Evolutionary conservation across 805 yeast genomes (phyloP).

Genomic region (Teunomyces pallodes): DNA sequence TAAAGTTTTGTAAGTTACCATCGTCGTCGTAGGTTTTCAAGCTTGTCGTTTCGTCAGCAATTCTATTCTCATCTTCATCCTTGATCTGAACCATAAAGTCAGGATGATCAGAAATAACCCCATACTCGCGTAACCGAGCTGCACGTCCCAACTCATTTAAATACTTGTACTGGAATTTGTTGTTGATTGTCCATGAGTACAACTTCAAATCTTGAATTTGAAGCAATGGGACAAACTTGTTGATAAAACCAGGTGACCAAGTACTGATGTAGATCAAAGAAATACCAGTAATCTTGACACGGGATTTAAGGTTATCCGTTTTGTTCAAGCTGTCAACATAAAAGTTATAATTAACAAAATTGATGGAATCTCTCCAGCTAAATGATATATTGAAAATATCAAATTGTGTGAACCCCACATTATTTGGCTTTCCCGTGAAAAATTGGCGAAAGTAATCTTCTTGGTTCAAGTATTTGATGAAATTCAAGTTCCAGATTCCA

Average conservation of each 20-base stretch:
- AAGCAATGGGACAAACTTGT: slow-evolving; percentile 35
- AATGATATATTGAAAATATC: slow-evolving; percentile 37
- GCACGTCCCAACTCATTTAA: slow-evolving; percentile 23
- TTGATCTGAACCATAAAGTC: slow-evolving; percentile 26
- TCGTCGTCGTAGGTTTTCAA: slow-evolving; percentile 7
- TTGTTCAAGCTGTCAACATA: slow-evolving; percentile 24
- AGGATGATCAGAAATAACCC: slow-evolving; percentile 37
- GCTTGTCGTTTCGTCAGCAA: slow-evolving; percentile 2
- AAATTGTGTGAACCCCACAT: slow-evolving; percentile 23
- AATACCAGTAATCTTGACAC: slow-evolving; percentile 33
- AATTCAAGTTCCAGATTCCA: slow-evolving; percentile 41
- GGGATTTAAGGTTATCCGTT: slow-evolving; percentile 13
- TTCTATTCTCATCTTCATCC: slow-evolving; percentile 4
- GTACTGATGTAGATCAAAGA: slow-evolving; percentile 37
- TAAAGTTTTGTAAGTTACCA: slow-evolving; percentile 4
- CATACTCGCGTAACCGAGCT: slow-evolving; percentile 29
- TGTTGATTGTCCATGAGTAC: slow-evolving; percentile 42
- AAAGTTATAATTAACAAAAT: slow-evolving; percentile 34
- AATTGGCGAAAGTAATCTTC: slow-evolving; percentile 31
- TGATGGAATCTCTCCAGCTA: slow-evolving; percentile 31
- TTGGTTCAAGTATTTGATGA: slow-evolving; percentile 39
- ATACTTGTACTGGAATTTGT: slow-evolving; percentile 32
- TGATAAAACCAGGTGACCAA: slow-evolving; percentile 35
- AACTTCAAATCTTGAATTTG: slow-evolving; percentile 30
- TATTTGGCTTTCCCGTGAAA: slow-evolving; percentile 13